Evolutionary conservation across 495 filamentous ascomycete genomes (phyloP), one percentile per base, ranked within the genome.

Genomic region (Podospora pseudopauciseta): DNA sequence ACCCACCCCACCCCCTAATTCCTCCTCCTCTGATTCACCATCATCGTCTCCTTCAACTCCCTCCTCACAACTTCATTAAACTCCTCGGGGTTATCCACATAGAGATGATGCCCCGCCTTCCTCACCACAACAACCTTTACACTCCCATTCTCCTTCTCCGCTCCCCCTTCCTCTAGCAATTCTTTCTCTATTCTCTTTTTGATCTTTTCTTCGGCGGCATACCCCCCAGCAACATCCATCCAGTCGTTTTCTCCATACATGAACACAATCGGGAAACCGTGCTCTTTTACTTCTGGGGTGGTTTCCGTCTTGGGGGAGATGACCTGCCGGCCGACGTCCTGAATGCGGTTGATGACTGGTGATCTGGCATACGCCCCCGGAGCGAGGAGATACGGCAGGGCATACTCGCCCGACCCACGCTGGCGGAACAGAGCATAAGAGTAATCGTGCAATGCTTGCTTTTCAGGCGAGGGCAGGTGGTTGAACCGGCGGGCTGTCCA

Each of bases 221-320:
- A 89, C 1, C 95, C 95, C 18, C 94, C 96, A 0, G 86, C 86
- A 15, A 94, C 87, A 72, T 98, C 96, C 95, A 99, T 98, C 95
- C 95, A 99, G 81, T 99, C 95, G 73, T 93, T 87, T 73, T 97
- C 93, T 65, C 95, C 95, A 73, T 99, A 99, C 89, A 97, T 91
- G 73, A 98, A 86, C 13, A 97, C 86, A 34, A 97, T 83, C 0
- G 95, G 95, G 64, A 93, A 82, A 4, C 94, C 94, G 3, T 85
- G 90, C 73, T 96, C 92, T 7, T 75, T 76, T 6, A 81, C 74
- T 7, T 73, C 78, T 2, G 78, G 80, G 53, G 64, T 64, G 20
- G 72, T 76, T 16, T 71, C 73, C 2, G 78, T 80, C 13, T 76
- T 76, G 9, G 79, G 78, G 2, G 72, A 70, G 59, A 86, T 75